Percentiles rank a stretch among this genome's conserved stretches.
Evolutionary conservation across 2,329 filamentous ascomycete species (phyloP).

Genomic region (Apiospora hydei): DNA sequence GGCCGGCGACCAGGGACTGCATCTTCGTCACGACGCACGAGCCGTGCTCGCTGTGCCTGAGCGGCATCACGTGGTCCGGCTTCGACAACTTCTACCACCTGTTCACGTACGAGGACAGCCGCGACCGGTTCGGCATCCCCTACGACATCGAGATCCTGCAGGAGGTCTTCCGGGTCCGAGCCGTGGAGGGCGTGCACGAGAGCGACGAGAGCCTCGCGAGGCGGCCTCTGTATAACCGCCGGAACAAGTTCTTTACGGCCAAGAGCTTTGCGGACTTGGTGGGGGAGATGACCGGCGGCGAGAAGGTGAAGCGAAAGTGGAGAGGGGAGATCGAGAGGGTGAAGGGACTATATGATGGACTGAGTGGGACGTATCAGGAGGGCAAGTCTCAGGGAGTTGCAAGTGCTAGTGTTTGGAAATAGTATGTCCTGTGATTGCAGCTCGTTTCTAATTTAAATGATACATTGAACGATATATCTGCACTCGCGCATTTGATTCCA

Average conservation of each 20-base stretch:
- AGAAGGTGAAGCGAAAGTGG: constrained; percentile 44
- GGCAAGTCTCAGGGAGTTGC: constrained; percentile 51
- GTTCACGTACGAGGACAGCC: constrained; percentile 66
- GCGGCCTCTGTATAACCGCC: constrained; percentile 60
- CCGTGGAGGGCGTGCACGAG: constrained; percentile 39
- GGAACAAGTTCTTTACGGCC: constrained; percentile 62
- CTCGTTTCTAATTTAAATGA: no score
- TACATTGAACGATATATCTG: no score
- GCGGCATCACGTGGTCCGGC: constrained; percentile 64
- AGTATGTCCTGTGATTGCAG: neutral
- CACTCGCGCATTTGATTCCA: no score
- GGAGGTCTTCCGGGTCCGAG: constrained; percentile 60
- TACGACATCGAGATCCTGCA: constrained; percentile 65
- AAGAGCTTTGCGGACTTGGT: constrained; percentile 52
- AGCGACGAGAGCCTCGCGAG: constrained; percentile 45
- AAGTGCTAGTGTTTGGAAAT: constrained; percentile 59
- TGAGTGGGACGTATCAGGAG: constrained; percentile 58
- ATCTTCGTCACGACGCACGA: constrained; percentile 67
- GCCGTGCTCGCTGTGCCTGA: constrained; percentile 64
- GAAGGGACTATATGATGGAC: constrained; percentile 54
- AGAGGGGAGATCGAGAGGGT: constrained; percentile 52
- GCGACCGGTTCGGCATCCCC: constrained; percentile 62
- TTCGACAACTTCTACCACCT: constrained; percentile 65
- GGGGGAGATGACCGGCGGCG: constrained; percentile 43
- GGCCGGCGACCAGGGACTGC: constrained; percentile 55